phyloP scores from a whole-genome alignment of 2,329 filamentous ascomycete species.

The Atkinsonella hypoxylon region DNA sequence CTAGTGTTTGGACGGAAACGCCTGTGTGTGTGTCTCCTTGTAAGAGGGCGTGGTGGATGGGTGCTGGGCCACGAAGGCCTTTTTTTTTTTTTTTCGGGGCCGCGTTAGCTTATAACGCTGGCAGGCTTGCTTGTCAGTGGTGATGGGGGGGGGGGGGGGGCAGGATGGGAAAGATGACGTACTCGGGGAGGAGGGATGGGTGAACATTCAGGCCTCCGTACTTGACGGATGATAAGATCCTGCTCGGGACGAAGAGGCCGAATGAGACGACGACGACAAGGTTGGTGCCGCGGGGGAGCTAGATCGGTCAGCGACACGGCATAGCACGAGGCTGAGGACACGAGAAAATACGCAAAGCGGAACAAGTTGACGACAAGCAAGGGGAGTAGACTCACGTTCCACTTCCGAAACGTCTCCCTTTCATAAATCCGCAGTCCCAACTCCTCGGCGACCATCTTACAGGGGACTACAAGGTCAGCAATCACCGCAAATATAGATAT shows the following conservation, averaged over 20 bases:
- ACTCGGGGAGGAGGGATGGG: slow-evolving; percentile 81
- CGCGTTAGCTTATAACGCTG: too few relatives aligned
- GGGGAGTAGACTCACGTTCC: slow-evolving; percentile 45
- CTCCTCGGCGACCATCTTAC: slow-evolving; percentile 51
- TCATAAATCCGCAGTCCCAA: slow-evolving; percentile 59
- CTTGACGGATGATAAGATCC: slow-evolving; percentile 55
- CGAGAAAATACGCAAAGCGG: not conserved
- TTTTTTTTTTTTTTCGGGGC: too few relatives aligned
- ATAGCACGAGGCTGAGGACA: not conserved
- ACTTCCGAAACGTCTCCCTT: slow-evolving; percentile 70
- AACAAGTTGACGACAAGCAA: not conserved
- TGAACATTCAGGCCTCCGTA: slow-evolving; percentile 93
- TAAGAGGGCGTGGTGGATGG: slow-evolving; percentile 75
- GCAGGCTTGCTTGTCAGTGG: too few relatives aligned
- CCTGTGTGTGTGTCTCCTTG: slow-evolving; percentile 50
- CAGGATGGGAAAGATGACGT: slow-evolving; percentile 18
- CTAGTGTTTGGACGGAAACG: slow-evolving; percentile 77
- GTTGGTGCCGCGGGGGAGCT: slow-evolving; percentile 54
- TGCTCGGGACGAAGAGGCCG: slow-evolving; percentile 72
- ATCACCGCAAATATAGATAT: too few relatives aligned
- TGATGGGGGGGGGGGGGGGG: too few relatives aligned
- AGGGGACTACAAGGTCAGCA: slow-evolving; percentile 46
- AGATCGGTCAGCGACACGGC: not conserved
- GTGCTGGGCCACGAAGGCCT: slow-evolving; percentile 74
- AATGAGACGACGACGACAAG: slow-evolving; percentile 90